Percentiles rank a stretch among this genome's conserved stretches.
These are phyloP conservation scores for Henningerozyma blattae DNA, from an alignment of 805 yeast genomes.

Conservation along the genomic window DNA sequence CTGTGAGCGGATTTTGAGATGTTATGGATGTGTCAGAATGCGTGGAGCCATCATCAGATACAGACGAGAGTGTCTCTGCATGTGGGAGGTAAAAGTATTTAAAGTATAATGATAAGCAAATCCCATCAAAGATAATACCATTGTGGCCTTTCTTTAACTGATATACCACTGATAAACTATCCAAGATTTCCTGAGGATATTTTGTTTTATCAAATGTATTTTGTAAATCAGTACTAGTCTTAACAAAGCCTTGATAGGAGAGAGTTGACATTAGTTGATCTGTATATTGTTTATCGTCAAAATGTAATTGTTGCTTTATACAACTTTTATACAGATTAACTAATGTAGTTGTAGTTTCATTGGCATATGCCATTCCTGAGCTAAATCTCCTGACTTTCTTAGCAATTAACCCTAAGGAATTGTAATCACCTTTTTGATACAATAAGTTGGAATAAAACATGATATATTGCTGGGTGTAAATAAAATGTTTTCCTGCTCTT, in stretches of 20 bases:
- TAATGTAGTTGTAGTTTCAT: constrained; percentile 19
- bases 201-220: constrained; percentile 9
- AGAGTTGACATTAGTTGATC: constrained; percentile 18
- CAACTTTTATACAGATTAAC: constrained; percentile 13
- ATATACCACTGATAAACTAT: constrained; percentile 16
- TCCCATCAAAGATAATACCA: constrained; percentile 22
- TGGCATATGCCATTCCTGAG: constrained; percentile 50
- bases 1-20: no score
- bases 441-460: constrained; percentile 48
- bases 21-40: no score
- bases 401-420: constrained; percentile 45
- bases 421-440: constrained; percentile 40
- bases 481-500: constrained; percentile 86
- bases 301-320: constrained; percentile 8
- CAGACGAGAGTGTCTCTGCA: no score
- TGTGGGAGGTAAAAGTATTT: constrained; percentile 19
- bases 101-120: constrained; percentile 20
- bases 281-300: constrained; percentile 18
- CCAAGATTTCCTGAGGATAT: constrained; percentile 10
- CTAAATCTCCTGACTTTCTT: constrained; percentile 71
- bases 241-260: constrained; percentile 15
- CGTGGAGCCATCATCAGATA: no score
- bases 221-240: constrained; percentile 11
- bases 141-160: constrained; percentile 22
- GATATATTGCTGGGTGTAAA: constrained; percentile 60